These are phyloP conservation scores for Mycena filopes DNA, from an alignment of 768 basidiomycete species.

Conservation along the genomic window DNA sequence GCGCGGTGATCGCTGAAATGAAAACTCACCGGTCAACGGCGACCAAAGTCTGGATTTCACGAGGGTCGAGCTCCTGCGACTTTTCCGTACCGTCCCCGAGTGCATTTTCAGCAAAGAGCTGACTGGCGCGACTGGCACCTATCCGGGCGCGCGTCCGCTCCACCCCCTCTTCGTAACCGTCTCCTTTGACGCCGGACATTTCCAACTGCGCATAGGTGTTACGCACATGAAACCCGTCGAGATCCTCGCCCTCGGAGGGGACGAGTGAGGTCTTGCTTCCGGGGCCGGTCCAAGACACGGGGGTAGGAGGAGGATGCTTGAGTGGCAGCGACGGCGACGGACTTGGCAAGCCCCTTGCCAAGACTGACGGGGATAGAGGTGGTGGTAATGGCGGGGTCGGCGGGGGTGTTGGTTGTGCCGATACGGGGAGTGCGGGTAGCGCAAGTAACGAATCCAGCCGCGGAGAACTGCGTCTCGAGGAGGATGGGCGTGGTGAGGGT, in stretches of 20 bases:
- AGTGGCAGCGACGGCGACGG: slow-evolving; percentile 46
- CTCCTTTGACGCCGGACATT: slow-evolving; percentile 88
- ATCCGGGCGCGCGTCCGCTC: slow-evolving; percentile 89
- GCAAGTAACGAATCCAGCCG: slow-evolving; percentile 27
- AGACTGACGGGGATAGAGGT: slow-evolving; percentile 17
- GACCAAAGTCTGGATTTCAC: slow-evolving; percentile 77
- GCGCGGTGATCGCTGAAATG: neutral
- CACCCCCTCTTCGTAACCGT: slow-evolving; percentile 93
- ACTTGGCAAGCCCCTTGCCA: slow-evolving; percentile 34
- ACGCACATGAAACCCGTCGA: slow-evolving; percentile 85
- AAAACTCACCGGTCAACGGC: slow-evolving; percentile 86
- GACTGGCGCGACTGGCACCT: slow-evolving; percentile 64
- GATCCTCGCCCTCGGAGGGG: slow-evolving; percentile 83
- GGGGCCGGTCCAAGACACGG: slow-evolving; percentile 41
- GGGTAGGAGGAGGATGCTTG: slow-evolving; percentile 41
- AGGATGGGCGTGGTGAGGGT: slow-evolving; percentile 25
- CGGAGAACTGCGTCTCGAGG: slow-evolving; percentile 27
- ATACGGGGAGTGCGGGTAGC: slow-evolving; percentile 15
- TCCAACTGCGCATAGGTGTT: slow-evolving; percentile 93
- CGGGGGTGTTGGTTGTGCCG: slow-evolving; percentile 19
- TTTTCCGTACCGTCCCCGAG: slow-evolving; percentile 69
- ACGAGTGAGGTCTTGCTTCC: slow-evolving; percentile 70
- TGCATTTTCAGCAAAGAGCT: slow-evolving; percentile 65
- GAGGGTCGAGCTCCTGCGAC: slow-evolving; percentile 71
- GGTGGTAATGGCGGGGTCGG: slow-evolving; percentile 35